phyloP scores from a whole-genome alignment of 257 asterid species.

The Solanum dulcamara region DNA sequence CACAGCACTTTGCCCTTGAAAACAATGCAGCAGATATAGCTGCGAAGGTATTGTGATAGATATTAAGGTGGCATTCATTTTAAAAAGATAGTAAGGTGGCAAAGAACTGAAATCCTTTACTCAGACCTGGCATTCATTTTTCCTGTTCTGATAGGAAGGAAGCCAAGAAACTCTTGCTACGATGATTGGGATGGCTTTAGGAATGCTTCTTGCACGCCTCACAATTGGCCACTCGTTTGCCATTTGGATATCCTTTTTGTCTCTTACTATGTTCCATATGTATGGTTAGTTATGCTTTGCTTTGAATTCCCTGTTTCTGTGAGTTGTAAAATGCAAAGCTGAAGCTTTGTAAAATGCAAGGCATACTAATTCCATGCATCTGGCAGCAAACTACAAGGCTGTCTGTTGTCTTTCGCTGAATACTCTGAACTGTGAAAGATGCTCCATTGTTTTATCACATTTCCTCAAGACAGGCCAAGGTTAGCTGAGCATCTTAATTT shows the following conservation, averaged over 20 bases:
- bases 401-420: slow-evolving; percentile 75
- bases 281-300: slow-evolving; percentile 77
- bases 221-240: slow-evolving; percentile 66
- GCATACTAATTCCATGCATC: slow-evolving; percentile 6
- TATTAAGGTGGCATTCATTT: not conserved
- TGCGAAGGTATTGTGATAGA: slow-evolving; percentile 54
- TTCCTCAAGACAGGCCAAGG: slow-evolving; percentile 77
- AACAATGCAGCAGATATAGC: slow-evolving; percentile 96
- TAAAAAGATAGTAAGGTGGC: not conserved
- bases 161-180: slow-evolving; percentile 98
- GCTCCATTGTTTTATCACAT: slow-evolving; percentile 56
- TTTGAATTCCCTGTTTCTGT: slow-evolving; percentile 2
- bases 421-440: slow-evolving; percentile 73
- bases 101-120: not conserved
- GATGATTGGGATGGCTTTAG: slow-evolving; percentile 94
- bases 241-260: slow-evolving; percentile 85
- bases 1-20: slow-evolving; percentile 97
- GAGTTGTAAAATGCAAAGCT: not conserved
- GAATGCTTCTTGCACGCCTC: slow-evolving; percentile 82
- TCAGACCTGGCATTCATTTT: not conserved
- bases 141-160: slow-evolving; percentile 57
- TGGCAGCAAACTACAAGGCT: slow-evolving; percentile 85
- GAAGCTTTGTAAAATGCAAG: slow-evolving; percentile 8
- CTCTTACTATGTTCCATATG: slow-evolving; percentile 93
- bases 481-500: slow-evolving; percentile 16